Evolutionary conservation across 257 asterid species (phyloP).

Genomic region (Nicotiana tomentosiformis): DNA sequence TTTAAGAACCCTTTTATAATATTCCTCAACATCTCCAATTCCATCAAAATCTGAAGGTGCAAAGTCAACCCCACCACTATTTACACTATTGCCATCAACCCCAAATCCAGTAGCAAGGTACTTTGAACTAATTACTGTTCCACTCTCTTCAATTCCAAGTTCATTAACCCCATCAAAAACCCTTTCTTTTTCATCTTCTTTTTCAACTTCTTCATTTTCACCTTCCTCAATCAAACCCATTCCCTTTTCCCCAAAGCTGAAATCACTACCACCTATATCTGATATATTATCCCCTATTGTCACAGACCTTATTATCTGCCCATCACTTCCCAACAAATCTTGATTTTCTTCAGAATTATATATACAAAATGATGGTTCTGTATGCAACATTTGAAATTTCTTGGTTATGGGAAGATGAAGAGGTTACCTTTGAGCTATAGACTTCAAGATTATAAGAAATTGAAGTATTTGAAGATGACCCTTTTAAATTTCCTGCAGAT

Average conservation of each 20-base stretch:
- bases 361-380: slow-evolving; percentile 64
- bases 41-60: slow-evolving; percentile 14
- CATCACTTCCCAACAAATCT: slow-evolving; percentile 15
- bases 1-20: slow-evolving; percentile 26
- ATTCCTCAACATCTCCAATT: slow-evolving; percentile 29
- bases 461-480: slow-evolving; percentile 8
- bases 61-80: slow-evolving; percentile 5
- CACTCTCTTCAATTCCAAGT: slow-evolving; percentile 20
- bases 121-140: neutral
- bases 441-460: slow-evolving; percentile 12
- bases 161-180: slow-evolving; percentile 21
- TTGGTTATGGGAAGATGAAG: slow-evolving; percentile 12
- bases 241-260: slow-evolving; percentile 40
- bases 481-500: slow-evolving; percentile 21
- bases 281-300: slow-evolving; percentile 21
- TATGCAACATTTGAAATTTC: slow-evolving; percentile 30
- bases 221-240: slow-evolving; percentile 22
- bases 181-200: slow-evolving; percentile 15
- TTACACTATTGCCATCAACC: neutral
- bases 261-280: slow-evolving; percentile 27
- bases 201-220: slow-evolving; percentile 14
- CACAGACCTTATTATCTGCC: slow-evolving; percentile 21
- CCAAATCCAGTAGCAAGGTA: slow-evolving; percentile 12
- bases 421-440: slow-evolving; percentile 7
- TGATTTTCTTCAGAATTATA: slow-evolving; percentile 31